Evolutionary conservation across 768 basidiomycete species (phyloP).

Genomic region (Psilocybe cyanescens): DNA sequence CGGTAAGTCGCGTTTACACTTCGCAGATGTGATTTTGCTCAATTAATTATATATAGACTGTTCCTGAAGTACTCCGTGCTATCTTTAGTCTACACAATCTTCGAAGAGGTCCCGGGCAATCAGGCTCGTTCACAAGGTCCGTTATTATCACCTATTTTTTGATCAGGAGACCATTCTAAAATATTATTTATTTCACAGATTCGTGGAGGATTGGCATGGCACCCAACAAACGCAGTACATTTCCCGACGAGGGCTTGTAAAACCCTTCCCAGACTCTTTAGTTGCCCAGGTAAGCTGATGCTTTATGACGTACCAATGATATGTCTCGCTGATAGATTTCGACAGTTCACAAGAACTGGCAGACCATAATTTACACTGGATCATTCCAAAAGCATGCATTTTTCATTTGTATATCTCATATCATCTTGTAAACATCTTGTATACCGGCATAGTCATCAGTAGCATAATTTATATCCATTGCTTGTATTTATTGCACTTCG

Average conservation of each 20-base stretch:
- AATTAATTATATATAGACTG: conserved; percentile 34
- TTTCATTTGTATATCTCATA: too few relatives aligned
- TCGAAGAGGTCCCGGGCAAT: conserved; percentile 36
- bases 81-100: conserved; percentile 50
- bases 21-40: neutral
- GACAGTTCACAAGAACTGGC: neutral
- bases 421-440: too few relatives aligned
- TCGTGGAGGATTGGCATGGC: conserved; percentile 38
- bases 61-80: conserved; percentile 43
- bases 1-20: conserved; percentile 26
- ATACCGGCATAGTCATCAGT: too few relatives aligned
- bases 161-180: neutral
- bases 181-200: conserved; percentile 23
- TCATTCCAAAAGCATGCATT: too few relatives aligned
- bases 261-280: conserved; percentile 49
- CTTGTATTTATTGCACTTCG: too few relatives aligned
- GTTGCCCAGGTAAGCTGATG: conserved; percentile 33
- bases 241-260: conserved; percentile 36
- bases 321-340: neutral
- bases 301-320: neutral
- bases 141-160: conserved; percentile 10
- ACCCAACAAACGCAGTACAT: conserved; percentile 36
- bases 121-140: conserved; percentile 43
- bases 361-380: too few relatives aligned
- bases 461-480: too few relatives aligned